These are phyloP conservation scores for Cladosporium sp. DNA, from an alignment of 2,329 filamentous ascomycete genomes.

Conservation along the genomic window DNA sequence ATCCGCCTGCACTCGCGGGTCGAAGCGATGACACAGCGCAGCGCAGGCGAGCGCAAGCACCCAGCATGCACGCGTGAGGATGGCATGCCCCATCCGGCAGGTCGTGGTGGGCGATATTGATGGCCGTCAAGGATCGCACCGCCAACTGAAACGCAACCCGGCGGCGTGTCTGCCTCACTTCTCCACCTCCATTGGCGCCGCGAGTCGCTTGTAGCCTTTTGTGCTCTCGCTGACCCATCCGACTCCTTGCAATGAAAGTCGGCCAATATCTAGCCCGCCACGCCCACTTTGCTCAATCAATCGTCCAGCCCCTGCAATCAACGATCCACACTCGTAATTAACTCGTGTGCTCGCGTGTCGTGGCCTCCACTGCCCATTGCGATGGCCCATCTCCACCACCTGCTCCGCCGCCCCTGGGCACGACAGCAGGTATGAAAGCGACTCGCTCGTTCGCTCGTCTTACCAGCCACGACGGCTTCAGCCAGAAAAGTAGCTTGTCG, in stretches of 20 bases:
- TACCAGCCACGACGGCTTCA: constrained; percentile 2
- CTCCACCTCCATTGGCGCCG: neutral
- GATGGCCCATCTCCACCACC: neutral
- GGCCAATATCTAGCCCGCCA: constrained; percentile 9
- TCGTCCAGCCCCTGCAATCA: constrained; percentile 7
- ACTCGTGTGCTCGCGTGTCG: neutral
- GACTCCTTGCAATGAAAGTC: neutral
- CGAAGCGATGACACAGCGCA: neutral
- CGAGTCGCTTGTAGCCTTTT: constrained; percentile 1
- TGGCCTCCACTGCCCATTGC: neutral
- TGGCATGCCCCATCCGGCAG: constrained; percentile 1
- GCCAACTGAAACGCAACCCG: constrained; percentile 7
- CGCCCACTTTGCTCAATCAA: constrained; percentile 6
- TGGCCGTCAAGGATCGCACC: neutral
- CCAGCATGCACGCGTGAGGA: constrained; percentile 8
- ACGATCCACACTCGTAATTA: constrained; percentile 3
- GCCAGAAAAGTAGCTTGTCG: neutral
- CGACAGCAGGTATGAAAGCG: neutral
- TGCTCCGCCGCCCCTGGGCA: neutral
- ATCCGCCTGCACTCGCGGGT: neutral
- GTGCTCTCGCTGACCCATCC: neutral
- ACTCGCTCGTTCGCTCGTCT: constrained; percentile 5
- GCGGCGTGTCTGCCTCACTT: neutral
- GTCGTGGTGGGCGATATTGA: neutral
- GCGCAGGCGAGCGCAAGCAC: neutral